Evolutionary conservation across 2,329 filamentous ascomycete species (phyloP).

Genomic region (Orbilia blumenaviensis): DNA sequence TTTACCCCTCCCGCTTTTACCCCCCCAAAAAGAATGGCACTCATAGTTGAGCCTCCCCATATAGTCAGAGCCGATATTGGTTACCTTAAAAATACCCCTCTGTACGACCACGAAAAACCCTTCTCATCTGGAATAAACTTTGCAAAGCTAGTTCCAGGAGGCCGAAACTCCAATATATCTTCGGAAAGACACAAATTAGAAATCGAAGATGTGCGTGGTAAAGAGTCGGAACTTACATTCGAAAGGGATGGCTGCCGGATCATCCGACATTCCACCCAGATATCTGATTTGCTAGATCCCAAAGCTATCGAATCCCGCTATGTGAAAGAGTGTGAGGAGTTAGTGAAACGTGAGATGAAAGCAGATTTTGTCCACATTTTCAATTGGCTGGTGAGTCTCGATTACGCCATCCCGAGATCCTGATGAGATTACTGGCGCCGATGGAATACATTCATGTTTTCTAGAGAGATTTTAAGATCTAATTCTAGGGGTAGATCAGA

Average conservation of each 20-base stretch:
- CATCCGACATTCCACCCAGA: neutral
- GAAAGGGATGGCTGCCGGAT: slow-evolving; percentile 2
- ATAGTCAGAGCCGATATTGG: too few relatives aligned
- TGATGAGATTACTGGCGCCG: too few relatives aligned
- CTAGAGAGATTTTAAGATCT: too few relatives aligned
- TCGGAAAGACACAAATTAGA: neutral
- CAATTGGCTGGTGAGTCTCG: neutral
- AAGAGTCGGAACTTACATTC: neutral
- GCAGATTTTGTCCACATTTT: neutral
- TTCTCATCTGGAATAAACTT: too few relatives aligned
- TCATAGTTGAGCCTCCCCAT: too few relatives aligned
- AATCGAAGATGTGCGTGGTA: slow-evolving; percentile 6
- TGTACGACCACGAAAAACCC: too few relatives aligned
- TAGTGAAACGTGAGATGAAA: neutral
- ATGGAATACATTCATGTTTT: too few relatives aligned
- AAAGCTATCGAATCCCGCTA: neutral
- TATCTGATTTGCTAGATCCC: neutral
- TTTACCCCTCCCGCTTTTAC: too few relatives aligned
- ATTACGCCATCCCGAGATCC: neutral
- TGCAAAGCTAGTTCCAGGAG: neutral
- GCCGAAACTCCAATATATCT: neutral
- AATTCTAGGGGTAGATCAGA: too few relatives aligned
- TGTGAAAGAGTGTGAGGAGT: neutral
- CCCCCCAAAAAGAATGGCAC: neutral
- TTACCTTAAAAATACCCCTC: too few relatives aligned